Base-by-base conservation (phyloP, 2,329 filamentous ascomycete genomes). In the Aspergillus sp. region DNA sequence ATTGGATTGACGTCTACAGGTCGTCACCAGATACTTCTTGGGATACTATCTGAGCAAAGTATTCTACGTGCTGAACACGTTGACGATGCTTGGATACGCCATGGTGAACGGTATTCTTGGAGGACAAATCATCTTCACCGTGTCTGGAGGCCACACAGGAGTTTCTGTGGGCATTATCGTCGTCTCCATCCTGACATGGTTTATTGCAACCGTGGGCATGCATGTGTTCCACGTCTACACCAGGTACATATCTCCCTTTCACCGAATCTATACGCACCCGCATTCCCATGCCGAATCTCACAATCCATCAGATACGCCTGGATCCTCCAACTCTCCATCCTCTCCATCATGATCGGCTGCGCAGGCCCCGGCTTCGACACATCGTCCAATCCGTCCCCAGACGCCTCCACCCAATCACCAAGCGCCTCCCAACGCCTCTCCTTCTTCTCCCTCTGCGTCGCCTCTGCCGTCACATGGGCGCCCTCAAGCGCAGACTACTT, bases 201-300 rank as follows among this genome's bases (percentile, higher is more conserved):
- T 61, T 1, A 65, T 73, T 50, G 67, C 70, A 14, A 60, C 63
- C 30, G 70, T 72, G 49, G 71, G 71, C 38, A 73, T 73, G 63
- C 61, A 61, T 5, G 53, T 73, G n/a, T 71, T 76, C 52, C 69
- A 74, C 46, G 55, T 68, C 41, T 76, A 75, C 57, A 70, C 74
- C 50, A 62, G 72, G 49, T 50, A 45, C 26, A 26, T 42, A n/a
- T 20, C 30, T 16, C n/a, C n/a, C n/a, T 16, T 35, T 33, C 26
- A 13, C 8, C 20, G 32, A 22, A 44, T 22, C 19, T 17, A 42
- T 11, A 8, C 35, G 8, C 10, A n/a, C 16, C 40, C 16, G 5
- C 16, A 19, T 10, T 8, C 11, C 38, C 40, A 13, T 42, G n/a
- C 16, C 16, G 11, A 19, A 42, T 4, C 40, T 19, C n/a, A 19